Conservation (phyloP, 2,329 filamentous ascomycete genomes). For the Exophiala xenobiotica region DNA sequence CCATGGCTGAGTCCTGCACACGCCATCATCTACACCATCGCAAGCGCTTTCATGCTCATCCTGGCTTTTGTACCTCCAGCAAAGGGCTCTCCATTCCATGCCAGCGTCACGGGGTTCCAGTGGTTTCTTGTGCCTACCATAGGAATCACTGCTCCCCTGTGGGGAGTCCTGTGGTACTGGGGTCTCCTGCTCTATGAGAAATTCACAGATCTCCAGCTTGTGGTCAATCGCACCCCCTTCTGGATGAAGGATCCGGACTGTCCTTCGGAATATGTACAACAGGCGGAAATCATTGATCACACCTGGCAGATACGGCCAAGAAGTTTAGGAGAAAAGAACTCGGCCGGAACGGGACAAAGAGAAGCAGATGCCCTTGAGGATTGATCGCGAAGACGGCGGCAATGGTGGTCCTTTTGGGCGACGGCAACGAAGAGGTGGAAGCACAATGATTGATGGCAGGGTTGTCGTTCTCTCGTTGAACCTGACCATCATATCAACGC, state of each 20-base stretch:
- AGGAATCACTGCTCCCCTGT: conserved; percentile 9
- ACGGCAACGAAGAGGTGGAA: neutral
- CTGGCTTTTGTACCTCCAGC: conserved; percentile 9
- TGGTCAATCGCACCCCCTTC: conserved; percentile 5
- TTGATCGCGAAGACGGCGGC: neutral
- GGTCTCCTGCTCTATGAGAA: conserved; percentile 10
- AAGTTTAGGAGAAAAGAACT: neutral
- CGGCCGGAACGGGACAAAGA: neutral
- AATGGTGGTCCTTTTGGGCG: neutral
- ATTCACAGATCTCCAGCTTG: conserved; percentile 4
- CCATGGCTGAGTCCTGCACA: conserved; percentile 10
- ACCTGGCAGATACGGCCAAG: conserved; percentile 5
- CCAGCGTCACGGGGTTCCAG: conserved; percentile 5
- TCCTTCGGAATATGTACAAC: conserved; percentile 10
- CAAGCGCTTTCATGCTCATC: conserved; percentile 7
- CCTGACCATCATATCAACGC: too few species aligned
- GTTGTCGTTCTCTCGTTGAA: too few species aligned
- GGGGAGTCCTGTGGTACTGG: conserved; percentile 13
- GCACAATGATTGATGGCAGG: too few species aligned
- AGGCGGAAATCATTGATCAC: conserved; percentile 11
- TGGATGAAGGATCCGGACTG: conserved; percentile 12
- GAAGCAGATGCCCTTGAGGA: neutral
- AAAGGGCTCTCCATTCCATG: conserved; percentile 5
- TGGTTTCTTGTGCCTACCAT: conserved; percentile 12
- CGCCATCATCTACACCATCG: conserved; percentile 5